Evolutionary conservation across 2,329 filamentous ascomycete genomes (phyloP).

Genomic region (Truncatella angustata): DNA sequence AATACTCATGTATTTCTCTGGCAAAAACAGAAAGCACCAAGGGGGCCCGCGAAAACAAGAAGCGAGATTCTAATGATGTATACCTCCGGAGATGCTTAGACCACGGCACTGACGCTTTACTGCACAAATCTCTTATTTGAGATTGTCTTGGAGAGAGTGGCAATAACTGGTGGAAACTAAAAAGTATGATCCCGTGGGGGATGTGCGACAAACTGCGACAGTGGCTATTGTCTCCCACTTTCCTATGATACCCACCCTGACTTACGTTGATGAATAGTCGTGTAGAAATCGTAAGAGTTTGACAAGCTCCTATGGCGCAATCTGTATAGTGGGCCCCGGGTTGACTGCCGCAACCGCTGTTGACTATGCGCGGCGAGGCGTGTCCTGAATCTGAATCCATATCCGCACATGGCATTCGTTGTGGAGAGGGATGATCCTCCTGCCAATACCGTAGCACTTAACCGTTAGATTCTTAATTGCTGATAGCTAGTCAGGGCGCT

Average conservation of each 20-base stretch:
- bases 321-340: slow-evolving; percentile 14
- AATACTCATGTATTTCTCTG: too few relatives aligned
- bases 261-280: not conserved
- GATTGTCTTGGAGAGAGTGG: too few relatives aligned
- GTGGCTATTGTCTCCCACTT: slow-evolving; percentile 6
- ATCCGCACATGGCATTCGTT: too few relatives aligned
- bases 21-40: too few relatives aligned
- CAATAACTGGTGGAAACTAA: not conserved
- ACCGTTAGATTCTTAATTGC: not conserved
- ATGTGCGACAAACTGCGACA: not conserved
- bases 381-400: too few relatives aligned
- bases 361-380: not conserved
- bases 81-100: too few relatives aligned
- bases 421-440: not conserved
- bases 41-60: too few relatives aligned
- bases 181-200: not conserved
- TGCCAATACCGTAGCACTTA: slow-evolving; percentile 2
- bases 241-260: not conserved
- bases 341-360: not conserved
- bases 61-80: too few relatives aligned
- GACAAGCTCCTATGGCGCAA: slow-evolving; percentile 24
- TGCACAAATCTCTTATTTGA: too few relatives aligned
- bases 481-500: not conserved
- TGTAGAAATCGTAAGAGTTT: slow-evolving; percentile 13
- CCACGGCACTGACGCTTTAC: too few relatives aligned